Evolutionary conservation across 1,284 basidiomycete species (phyloP).

Genomic region (Stereum hirsutum): DNA sequence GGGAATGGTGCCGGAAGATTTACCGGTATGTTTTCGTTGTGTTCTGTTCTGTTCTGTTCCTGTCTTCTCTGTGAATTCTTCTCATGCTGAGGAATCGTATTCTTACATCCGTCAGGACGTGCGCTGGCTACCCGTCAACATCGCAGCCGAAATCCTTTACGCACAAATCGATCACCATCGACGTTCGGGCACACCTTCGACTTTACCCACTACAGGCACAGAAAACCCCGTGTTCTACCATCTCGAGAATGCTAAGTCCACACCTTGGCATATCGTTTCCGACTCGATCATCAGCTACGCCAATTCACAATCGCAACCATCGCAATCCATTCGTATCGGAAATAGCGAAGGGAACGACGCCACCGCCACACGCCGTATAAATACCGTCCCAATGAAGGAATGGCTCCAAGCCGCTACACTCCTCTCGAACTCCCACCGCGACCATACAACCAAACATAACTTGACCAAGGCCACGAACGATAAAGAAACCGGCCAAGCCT

Average conservation of each 20-base stretch:
- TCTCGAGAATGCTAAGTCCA: conserved; percentile 1
- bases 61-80: too few species aligned
- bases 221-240: neutral
- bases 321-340: too few species aligned
- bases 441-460: too few species aligned
- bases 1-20: conserved; percentile 11
- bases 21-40: conserved; percentile 6
- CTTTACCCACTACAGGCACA: neutral
- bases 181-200: too few species aligned
- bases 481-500: neutral
- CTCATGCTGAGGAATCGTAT: neutral
- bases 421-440: too few species aligned
- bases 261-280: neutral
- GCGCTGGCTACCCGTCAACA: conserved; percentile 10
- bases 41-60: too few species aligned
- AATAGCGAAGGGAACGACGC: too few species aligned
- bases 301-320: too few species aligned
- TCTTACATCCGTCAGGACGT: conserved; percentile 4
- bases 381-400: neutral
- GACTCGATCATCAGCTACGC: neutral
- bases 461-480: too few species aligned
- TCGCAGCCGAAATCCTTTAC: conserved; percentile 7
- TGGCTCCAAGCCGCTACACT: too few species aligned
- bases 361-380: neutral
- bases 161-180: too few species aligned